These are phyloP conservation scores for Chloromonas sp. DNA, from an alignment of 163 green algal species.

Conservation along the genomic window DNA sequence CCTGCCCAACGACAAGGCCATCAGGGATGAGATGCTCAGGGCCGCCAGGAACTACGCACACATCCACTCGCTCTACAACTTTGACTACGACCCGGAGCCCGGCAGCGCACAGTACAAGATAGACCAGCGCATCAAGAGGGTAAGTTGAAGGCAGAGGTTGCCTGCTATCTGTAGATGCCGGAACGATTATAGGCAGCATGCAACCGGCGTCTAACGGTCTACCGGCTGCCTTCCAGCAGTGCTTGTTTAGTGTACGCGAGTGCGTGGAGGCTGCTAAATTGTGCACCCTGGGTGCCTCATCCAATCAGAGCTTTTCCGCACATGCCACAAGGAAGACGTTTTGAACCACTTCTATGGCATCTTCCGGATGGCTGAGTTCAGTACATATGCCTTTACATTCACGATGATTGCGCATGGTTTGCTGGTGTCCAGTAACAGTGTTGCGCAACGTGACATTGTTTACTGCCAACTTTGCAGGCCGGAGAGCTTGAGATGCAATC, in stretches of 20 bases:
- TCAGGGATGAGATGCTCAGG: slow-evolving; percentile 57
- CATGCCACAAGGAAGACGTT: too few relatives aligned
- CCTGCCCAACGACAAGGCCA: slow-evolving; percentile 56
- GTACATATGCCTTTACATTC: too few relatives aligned
- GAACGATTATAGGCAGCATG: background rate
- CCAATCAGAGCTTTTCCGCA: too few relatives aligned
- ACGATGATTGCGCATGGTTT: too few relatives aligned
- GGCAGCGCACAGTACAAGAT: slow-evolving; percentile 61
- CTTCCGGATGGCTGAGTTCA: too few relatives aligned
- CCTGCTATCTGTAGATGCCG: background rate
- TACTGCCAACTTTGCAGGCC: slow-evolving; percentile 18
- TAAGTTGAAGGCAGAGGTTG: slow-evolving; percentile 1
- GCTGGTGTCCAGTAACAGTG: too few relatives aligned
- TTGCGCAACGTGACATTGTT: too few relatives aligned
- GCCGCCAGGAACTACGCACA: slow-evolving; percentile 58
- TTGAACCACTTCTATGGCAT: too few relatives aligned
- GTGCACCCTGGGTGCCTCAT: background rate
- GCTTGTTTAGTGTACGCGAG: background rate
- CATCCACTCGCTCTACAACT: slow-evolving; percentile 77
- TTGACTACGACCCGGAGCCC: slow-evolving; percentile 63
- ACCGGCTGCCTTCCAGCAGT: background rate
- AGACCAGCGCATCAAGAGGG: slow-evolving; percentile 47
- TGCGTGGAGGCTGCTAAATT: background rate
- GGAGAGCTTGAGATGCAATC: slow-evolving; percentile 46
- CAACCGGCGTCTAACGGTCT: too few relatives aligned